Base-by-base conservation (phyloP, 1,284 basidiomycete genomes). In the Entoloma clypeatum region DNA sequence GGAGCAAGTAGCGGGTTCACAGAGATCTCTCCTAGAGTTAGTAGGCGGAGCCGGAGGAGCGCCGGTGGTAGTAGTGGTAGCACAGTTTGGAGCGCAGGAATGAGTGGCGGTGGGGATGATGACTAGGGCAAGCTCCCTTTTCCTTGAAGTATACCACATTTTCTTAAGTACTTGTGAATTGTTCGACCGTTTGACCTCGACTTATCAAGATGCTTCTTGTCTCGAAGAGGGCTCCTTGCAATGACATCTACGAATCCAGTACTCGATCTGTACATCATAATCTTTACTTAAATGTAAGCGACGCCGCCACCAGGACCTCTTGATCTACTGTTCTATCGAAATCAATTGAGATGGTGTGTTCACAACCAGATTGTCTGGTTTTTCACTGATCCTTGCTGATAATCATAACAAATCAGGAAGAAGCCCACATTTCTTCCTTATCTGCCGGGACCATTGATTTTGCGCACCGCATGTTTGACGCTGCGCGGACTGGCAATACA, bases 71-170 rank as follows among this genome's bases (percentile, higher is more conserved):
- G 69, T 31, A 79, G 79, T 51, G 82, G 81, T 2, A 85, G 84
- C 57, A 89, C 86, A 1, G 83, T 89, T 18, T 89, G 81, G 80
- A 88, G 86, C 56, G 86, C 86, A 33, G 86, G 86, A 18, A 81
- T 87, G 79, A 80, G 79, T 52, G 74, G 64, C 29, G 68, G 68
- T 28, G 75, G 63, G 7, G 77, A 77, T 45, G 75, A 75, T 25
- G 63, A 66, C 26, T 57, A 52, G 48, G 8, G 14, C 22, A 5
- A 21, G 45, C 17, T 17, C 19, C 11, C 13, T 13, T 14, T 9
- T 25, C 11, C 8, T 8, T 13, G n/a, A n/a, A n/a, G n/a, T n/a
- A n/a, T n/a, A n/a, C n/a, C n/a, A n/a, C n/a, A n/a, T n/a, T n/a
- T n/a, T n/a, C n/a, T n/a, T 25, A 28, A 28, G 29, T 9, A 3